These are phyloP conservation scores for Stagonosporopsis cucurbitacearum DNA, from an alignment of 2,329 filamentous ascomycete species.

Conservation along the genomic window DNA sequence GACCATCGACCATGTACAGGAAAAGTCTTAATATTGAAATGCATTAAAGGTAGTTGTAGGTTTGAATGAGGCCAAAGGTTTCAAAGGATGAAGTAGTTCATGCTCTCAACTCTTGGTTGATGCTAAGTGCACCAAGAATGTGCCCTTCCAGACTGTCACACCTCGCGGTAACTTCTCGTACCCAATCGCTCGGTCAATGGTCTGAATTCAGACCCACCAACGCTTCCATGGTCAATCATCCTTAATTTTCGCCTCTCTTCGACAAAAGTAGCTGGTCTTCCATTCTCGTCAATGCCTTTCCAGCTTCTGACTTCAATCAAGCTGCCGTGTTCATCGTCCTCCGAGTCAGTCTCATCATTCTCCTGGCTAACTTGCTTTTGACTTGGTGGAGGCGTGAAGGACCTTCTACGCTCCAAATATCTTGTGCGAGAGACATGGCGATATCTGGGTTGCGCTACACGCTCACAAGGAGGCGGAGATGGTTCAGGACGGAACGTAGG, in stretches of 20 bases:
- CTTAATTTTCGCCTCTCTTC: conserved; percentile 28
- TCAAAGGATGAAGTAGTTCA: neutral
- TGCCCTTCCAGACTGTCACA: neutral
- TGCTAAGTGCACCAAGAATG: neutral
- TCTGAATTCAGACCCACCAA: conserved; percentile 10
- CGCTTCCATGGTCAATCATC: conserved; percentile 12
- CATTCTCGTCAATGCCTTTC: conserved; percentile 40
- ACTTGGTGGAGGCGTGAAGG: conserved; percentile 15
- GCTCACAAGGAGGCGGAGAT: conserved; percentile 15
- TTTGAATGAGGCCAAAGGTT: neutral
- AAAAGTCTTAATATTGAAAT: neutral
- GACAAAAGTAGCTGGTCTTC: conserved; percentile 34
- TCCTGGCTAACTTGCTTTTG: conserved; percentile 22
- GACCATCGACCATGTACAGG: no score
- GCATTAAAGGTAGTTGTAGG: neutral
- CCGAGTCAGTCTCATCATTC: conserved; percentile 37
- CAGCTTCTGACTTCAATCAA: conserved; percentile 32
- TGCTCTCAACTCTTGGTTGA: neutral
- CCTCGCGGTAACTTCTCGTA: conserved; percentile 13
- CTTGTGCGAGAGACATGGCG: conserved; percentile 22
- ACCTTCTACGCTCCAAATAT: conserved; percentile 10
- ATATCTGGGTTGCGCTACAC: conserved; percentile 15
- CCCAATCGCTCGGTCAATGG: conserved; percentile 11
- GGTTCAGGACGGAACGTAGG: conserved; percentile 4
- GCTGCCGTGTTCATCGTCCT: conserved; percentile 27